Evolutionary conservation across 2,329 filamentous ascomycete species (phyloP), one percentile per base, ranked within the genome.

Genomic region (Aspergillus viridinutans): DNA sequence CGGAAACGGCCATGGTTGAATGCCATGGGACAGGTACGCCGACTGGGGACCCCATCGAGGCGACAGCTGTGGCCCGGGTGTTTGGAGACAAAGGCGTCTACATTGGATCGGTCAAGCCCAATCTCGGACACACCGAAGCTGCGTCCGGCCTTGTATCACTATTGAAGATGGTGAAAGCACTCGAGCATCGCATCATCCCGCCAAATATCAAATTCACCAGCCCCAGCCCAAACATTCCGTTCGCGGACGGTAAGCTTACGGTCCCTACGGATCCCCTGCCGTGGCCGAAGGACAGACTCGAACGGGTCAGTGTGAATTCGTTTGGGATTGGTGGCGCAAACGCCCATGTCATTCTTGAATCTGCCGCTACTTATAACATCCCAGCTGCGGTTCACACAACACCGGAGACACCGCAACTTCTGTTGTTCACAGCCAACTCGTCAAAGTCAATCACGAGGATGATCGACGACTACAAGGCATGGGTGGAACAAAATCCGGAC

Each of bases 301-400:
- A 60, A 26, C 55, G 67, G 17, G 56, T 62, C n/a, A 64, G 61
- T 32, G 56, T 71, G 21, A 69, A 70, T 50, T 63, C 58, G 1
- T 69, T 70, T 55, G 67, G 69, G 3, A 61, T 65, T 62, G 26
- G 54, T 12, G 54, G 54, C 20, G 32, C 42, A 21, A 56, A 56
- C 12, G 54, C 54, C 8, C 54, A 56, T 43, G 42, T 49, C 2
- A 53, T 56, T 35, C 42, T 56, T 23, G 54, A 56, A 9, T 54
- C 53, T 5, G 54, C 54, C 4, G 21, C 14, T 7, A 35, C 35
- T 21, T 51, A 45, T 21, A 21, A n/a, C 8, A 35, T 52, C 42
- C 21, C 32, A 4, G 9, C 38, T 8, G 28, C 29, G 10, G 8
- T 40, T 25, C n/a, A 48, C 14, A 12, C 25, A 17, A n/a, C 23